Percentiles rank a stretch among this genome's conserved stretches.
Conservation (phyloP, 345 rosid species). For the Citrus mangshanensis region DNA sequence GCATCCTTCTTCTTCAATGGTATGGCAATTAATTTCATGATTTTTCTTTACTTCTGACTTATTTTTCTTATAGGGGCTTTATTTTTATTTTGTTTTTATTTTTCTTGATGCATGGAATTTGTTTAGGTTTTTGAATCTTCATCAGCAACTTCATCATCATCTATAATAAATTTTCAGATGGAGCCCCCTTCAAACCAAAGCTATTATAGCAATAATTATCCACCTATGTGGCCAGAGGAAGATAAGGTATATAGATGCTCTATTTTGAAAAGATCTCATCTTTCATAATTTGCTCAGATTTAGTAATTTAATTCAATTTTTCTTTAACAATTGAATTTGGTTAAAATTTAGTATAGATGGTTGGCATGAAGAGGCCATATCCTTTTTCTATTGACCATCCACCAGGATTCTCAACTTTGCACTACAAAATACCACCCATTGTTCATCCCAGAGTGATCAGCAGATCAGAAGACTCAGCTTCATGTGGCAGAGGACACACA, state of each 20-base stretch:
- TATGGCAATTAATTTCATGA: slow-evolving; percentile 3
- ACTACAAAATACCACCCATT: slow-evolving; percentile 23
- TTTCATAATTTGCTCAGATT: neutral
- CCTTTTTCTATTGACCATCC: slow-evolving; percentile 43
- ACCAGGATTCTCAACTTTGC: slow-evolving; percentile 20
- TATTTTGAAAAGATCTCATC: neutral
- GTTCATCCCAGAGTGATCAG: slow-evolving; percentile 23
- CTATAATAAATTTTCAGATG: slow-evolving; percentile 35
- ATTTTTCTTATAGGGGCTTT: neutral
- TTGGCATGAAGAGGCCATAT: slow-evolving; percentile 49
- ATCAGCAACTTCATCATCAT: slow-evolving; percentile 38
- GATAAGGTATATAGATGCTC: slow-evolving; percentile 35
- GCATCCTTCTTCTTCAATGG: slow-evolving; percentile 36
- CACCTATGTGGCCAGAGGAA: slow-evolving; percentile 35
- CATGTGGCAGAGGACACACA: slow-evolving; percentile 26
- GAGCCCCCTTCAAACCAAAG: slow-evolving; percentile 91
- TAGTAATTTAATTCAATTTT: slow-evolving; percentile 1
- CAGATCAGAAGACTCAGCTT: slow-evolving; percentile 33
- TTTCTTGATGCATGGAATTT: neutral
- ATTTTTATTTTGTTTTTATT: neutral
- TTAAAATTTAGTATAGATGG: slow-evolving; percentile 33
- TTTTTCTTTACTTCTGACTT: neutral
- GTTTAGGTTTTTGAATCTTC: slow-evolving; percentile 45
- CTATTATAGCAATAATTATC: slow-evolving; percentile 30
- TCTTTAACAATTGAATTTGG: slow-evolving; percentile 16